Base-by-base conservation (phyloP, 305 asterid species). In the Caryopteris hybrid region DNA sequence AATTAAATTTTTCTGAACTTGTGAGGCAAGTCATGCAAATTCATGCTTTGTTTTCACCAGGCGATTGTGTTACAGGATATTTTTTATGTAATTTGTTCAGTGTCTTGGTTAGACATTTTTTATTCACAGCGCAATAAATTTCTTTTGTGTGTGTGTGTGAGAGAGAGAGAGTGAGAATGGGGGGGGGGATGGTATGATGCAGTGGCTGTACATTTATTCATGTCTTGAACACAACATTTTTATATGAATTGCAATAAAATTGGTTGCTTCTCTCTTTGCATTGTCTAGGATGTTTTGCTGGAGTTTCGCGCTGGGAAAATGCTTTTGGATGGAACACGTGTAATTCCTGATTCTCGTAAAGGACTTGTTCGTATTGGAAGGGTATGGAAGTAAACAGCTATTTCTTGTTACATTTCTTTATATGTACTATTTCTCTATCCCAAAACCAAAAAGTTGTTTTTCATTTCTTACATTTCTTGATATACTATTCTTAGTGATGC, bases 291-390 rank as follows among this genome's bases (percentile, higher is more conserved):
- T 23, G 80, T 80, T 55, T 70, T 87, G 69, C 73, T 91, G 81
- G 96, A 91, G 74, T 94, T 94, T 70, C 95, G 94, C 53, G 98
- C 96, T 14, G 99, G 99, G 60, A 94, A 86, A 86, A 91, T 94
- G 99, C 85, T 71, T 58, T 64, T 88, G 90, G 89, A 89, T 39
- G 95, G 97, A 78, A 80, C 85, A 60, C 81, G 83, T 27, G 99
- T 91, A 59, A 46, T 86, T 72, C 89, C 98, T 17, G 96, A 94
- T 79, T 74, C 96, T n/a, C 97, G 97, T 29, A 91, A 88, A 87
- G 99, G 98, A 73, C 92, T 94, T 69, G 79, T 89, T 80, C 92
- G 88, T 53, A 78, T 94, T 18, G 98, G 98, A 83, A 88, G 88
- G 96, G 99, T 94, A 88, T 59, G 89, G 14, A 59, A 22, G 9